Evolutionary conservation across 495 filamentous ascomycete genomes (phyloP).

Genomic region (Penicillium waksmanii): DNA sequence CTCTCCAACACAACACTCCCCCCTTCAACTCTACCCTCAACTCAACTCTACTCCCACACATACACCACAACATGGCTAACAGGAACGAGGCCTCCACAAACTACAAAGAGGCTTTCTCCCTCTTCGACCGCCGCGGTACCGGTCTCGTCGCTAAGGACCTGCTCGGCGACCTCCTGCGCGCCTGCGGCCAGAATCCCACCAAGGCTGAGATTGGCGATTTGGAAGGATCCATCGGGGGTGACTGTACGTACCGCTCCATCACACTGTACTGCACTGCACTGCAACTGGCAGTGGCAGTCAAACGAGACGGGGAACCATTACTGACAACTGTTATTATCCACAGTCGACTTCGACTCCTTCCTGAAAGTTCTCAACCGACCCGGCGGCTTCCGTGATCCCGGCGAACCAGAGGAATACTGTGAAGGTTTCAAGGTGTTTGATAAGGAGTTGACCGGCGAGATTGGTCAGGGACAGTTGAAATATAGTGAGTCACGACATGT

Average conservation of each 20-base stretch:
- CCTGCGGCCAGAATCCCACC: conserved; percentile 97
- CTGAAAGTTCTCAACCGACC: conserved; percentile 93
- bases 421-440: conserved; percentile 99
- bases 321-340: conserved; percentile 4
- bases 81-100: conserved; percentile 83
- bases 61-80: conserved; percentile 29
- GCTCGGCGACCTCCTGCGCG: conserved; percentile 90
- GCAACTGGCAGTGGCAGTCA: too few relatives aligned
- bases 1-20: not conserved
- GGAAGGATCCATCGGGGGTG: conserved; percentile 81
- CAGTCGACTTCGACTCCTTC: conserved; percentile 98
- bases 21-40: not conserved
- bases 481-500: conserved; percentile 67
- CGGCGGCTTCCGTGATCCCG: conserved; percentile 96
- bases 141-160: conserved; percentile 83
- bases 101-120: conserved; percentile 99
- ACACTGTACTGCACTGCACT: conserved; percentile 31
- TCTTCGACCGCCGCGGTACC: conserved; percentile 98
- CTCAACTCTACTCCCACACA: not conserved
- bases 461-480: conserved; percentile 93
- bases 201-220: conserved; percentile 87
- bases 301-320: not conserved
- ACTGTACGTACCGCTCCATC: conserved; percentile 61
- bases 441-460: conserved; percentile 97
- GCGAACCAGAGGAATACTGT: conserved; percentile 96